A percentile compares a stretch with the other conserved stretches of the same genome.
phyloP scores from a whole-genome alignment of 371 early-diverging fungal species.

The Apophysomyces variabilis region DNA sequence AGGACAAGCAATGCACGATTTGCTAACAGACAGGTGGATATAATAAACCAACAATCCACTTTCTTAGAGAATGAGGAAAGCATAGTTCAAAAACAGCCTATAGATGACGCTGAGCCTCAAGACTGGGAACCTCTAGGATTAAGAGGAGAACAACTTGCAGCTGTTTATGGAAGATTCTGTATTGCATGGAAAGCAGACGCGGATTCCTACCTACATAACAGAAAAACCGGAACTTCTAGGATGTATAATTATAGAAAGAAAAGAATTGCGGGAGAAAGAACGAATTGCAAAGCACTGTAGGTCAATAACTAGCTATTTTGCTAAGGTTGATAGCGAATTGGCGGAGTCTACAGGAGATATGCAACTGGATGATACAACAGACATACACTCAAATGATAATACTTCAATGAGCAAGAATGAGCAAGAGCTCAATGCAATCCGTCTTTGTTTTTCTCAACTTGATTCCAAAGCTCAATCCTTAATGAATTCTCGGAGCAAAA shows the following conservation, averaged over 20 bases:
- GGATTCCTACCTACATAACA: neutral
- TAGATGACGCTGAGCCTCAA: neutral
- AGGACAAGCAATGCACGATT: neutral
- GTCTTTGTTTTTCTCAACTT: neutral
- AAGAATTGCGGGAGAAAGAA: neutral
- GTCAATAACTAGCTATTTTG: neutral
- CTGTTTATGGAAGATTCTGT: neutral
- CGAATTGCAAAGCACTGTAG: slow-evolving; percentile 1
- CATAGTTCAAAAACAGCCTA: neutral
- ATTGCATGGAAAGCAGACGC: neutral
- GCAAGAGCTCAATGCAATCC: neutral
- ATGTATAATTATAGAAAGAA: neutral
- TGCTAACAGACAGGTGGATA: neutral
- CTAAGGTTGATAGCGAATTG: neutral
- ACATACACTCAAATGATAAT: neutral
- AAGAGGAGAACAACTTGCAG: neutral
- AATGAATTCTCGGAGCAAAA: neutral
- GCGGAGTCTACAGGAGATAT: neutral
- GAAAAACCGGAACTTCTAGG: neutral
- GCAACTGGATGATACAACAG: no score
- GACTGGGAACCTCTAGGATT: neutral
- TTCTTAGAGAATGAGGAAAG: neutral
- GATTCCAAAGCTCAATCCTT: neutral
- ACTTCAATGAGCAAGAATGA: neutral
- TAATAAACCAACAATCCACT: no score